phyloP scores from a whole-genome alignment of 192 early-diverging fungal species.

The Backusella sp. region DNA sequence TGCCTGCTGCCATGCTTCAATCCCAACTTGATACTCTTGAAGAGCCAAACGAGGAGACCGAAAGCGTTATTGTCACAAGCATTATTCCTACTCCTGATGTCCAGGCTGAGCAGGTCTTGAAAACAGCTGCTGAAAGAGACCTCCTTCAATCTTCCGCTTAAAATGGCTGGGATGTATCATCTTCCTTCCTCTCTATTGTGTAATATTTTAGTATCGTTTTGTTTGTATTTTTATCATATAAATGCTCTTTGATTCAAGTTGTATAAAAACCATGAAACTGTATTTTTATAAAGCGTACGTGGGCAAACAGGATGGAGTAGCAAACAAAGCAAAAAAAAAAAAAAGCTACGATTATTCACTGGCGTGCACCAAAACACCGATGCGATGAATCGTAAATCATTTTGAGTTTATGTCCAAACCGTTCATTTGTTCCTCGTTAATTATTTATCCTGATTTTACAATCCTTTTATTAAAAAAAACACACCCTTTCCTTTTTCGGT shows the following conservation, averaged over 20 bases:
- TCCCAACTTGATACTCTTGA: conserved; percentile 67
- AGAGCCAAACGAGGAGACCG: conserved; percentile 34
- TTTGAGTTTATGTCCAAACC: too few species aligned
- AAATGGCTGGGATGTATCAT: not conserved
- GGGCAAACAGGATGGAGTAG: not conserved
- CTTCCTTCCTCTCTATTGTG: not conserved
- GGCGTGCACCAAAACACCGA: too few species aligned
- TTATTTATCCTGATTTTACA: too few species aligned
- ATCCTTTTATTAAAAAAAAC: too few species aligned
- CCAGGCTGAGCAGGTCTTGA: not conserved
- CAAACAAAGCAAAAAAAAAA: not conserved
- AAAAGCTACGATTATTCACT: not conserved
- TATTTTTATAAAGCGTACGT: not conserved
- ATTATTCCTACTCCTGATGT: conserved; percentile 16
- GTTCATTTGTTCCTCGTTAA: too few species aligned
- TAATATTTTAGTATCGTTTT: not conserved
- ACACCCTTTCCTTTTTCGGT: not conserved
- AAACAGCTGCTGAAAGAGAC: not conserved
- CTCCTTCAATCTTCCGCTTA: not conserved
- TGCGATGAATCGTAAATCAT: too few species aligned
- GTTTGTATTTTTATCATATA: not conserved
- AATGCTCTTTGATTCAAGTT: not conserved
- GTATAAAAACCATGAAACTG: not conserved
- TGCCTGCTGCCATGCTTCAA: conserved; percentile 49
- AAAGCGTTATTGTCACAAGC: conserved; percentile 29